Evolutionary conservation across 2,329 filamentous ascomycete genomes (phyloP), one percentile per base, ranked within the genome.

Genomic region (Fusarium stilboides): DNA sequence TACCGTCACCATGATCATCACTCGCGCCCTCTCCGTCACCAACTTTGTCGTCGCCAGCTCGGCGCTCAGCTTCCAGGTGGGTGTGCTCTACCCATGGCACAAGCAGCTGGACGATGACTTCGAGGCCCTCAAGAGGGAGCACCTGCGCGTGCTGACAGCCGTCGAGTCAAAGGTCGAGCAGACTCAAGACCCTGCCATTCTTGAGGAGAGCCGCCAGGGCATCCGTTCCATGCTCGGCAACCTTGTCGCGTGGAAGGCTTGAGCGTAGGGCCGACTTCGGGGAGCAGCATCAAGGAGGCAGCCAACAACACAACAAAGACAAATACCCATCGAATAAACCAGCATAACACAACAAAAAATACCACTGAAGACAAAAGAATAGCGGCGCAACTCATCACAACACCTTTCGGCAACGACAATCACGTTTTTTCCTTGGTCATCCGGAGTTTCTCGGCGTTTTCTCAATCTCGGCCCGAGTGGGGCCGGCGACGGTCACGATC

Each of bases 11-110:
- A 75, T 73, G 70, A 66, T 73, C 39, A 60, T 75, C 47, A 74
- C 74, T 3, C 73, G 74, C 37, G 72, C 72, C n/a, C 69, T 75
- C 19, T 74, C 74, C 26, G 57, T 75, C 28, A 75, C 74, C 61
- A 75, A 92, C 80, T 92, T 92, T 74, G 75, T 85, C 67, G 87
- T 92, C 63, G 90, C 89, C 54, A 85, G 84, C 31, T 90, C 88
- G 6, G 90, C 90, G 0, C 82, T 92, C 34, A 82, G 82, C 36
- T 92, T 92, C 77, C 89, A 92, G 78, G 88, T 91, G 50, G 89
- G 88, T 70, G 90, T 92, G 39, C 82, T 92, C 13, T 92, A 92
- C 77, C 90, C 90, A 2, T 92, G 89, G 89, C 89, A 92, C 77
- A 85, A 90, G 72, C 82, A 90, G 74, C 80, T 92, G 8, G 87